A percentile compares a stretch with the other conserved stretches of the same genome.
phyloP scores from a whole-genome alignment of 148 eudicot genomes.

The Amaranthus hypochondriacus region DNA sequence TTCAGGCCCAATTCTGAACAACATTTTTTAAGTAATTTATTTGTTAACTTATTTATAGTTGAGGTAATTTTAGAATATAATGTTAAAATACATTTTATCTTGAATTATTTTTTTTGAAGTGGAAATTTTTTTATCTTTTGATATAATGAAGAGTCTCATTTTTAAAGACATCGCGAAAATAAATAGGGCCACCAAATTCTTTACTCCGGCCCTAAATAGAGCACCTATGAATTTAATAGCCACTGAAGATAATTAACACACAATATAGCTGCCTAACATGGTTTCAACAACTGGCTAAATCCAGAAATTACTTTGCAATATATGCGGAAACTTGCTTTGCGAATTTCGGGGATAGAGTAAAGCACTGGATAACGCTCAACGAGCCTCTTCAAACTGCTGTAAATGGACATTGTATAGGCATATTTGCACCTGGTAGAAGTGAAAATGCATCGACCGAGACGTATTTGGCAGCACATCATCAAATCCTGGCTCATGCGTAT shows the following conservation, averaged over 20 bases:
- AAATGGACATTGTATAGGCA: constrained; percentile 58
- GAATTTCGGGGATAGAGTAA: constrained; percentile 77
- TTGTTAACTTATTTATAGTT: too few species aligned
- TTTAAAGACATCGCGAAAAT: too few species aligned
- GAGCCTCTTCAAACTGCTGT: constrained; percentile 83
- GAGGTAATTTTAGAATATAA: too few species aligned
- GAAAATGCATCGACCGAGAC: constrained; percentile 50
- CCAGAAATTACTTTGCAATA: constrained; percentile 72
- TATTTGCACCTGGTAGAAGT: constrained; percentile 73
- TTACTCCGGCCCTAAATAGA: not conserved
- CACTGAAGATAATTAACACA: not conserved
- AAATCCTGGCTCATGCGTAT: constrained; percentile 72
- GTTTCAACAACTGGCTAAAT: constrained; percentile 25
- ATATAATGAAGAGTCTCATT: too few species aligned
- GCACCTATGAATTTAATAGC: not conserved
- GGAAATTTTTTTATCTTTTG: too few species aligned
- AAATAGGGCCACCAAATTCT: too few species aligned
- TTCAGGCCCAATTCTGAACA: too few species aligned
- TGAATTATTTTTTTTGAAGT: too few species aligned
- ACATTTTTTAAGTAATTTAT: too few species aligned
- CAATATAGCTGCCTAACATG: constrained; percentile 21
- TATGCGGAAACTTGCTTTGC: constrained; percentile 88
- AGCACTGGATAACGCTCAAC: constrained; percentile 76
- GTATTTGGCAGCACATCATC: constrained; percentile 68
- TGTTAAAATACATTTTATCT: too few species aligned